Conservation (phyloP, 176 grass and related monocot genomes). For the Miscanthus lutarioriparius region DNA sequence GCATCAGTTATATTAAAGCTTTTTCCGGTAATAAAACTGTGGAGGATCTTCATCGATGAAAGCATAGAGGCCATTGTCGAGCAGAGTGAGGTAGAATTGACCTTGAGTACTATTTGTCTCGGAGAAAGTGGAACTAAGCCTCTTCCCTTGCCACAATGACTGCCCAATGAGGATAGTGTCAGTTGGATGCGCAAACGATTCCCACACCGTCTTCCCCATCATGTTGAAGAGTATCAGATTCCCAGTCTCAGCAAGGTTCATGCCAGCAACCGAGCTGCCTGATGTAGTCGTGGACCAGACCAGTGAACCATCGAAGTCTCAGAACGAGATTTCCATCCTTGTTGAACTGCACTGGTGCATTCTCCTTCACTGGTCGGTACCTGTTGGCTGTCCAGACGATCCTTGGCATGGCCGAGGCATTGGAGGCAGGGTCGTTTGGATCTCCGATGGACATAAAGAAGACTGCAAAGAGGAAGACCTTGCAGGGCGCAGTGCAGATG, state of each 20-base stretch:
- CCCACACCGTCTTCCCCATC: slow-evolving; percentile 50
- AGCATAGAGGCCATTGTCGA: slow-evolving; percentile 43
- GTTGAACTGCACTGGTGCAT: slow-evolving; percentile 45
- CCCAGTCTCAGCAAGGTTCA: slow-evolving; percentile 51
- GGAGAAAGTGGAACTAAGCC: slow-evolving; percentile 37
- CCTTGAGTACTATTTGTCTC: slow-evolving; percentile 45
- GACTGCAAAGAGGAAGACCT: slow-evolving; percentile 52
- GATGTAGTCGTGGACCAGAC: slow-evolving; percentile 57
- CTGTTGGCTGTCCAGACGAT: slow-evolving; percentile 65
- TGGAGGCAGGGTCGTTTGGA: background rate
- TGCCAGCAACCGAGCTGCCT: slow-evolving; percentile 25
- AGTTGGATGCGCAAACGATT: slow-evolving; percentile 59
- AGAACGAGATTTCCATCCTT: slow-evolving; percentile 52
- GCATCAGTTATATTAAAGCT: slow-evolving; percentile 37
- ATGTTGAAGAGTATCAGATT: slow-evolving; percentile 62
- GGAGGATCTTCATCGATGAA: slow-evolving; percentile 43
- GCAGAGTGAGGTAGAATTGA: slow-evolving; percentile 55
- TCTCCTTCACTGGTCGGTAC: slow-evolving; percentile 39
- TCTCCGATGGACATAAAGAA: slow-evolving; percentile 32
- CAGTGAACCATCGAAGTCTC: slow-evolving; percentile 35
- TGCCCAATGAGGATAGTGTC: slow-evolving; percentile 59
- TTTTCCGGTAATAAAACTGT: slow-evolving; percentile 41
- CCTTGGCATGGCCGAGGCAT: background rate
- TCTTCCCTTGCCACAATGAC: slow-evolving; percentile 54
- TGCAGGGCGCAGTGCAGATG: slow-evolving; percentile 49